Conservation (phyloP, 352 stramenopile genomes). For the Phytophthora constricta region DNA sequence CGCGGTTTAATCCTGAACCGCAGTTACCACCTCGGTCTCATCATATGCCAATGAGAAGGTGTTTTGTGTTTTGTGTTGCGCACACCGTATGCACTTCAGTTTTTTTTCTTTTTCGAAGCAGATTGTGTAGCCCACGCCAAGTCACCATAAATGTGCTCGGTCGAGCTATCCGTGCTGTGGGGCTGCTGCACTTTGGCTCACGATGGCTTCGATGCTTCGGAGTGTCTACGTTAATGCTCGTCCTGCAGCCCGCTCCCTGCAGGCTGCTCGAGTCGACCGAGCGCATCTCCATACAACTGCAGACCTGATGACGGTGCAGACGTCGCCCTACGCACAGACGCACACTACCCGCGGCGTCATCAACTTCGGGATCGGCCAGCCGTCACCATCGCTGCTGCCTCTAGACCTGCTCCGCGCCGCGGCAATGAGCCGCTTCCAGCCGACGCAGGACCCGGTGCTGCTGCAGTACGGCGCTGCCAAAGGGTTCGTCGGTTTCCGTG, state of each 20-base stretch:
- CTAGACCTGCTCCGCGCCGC: constrained; percentile 66
- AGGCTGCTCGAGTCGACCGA: constrained; percentile 8
- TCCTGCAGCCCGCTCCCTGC: too few species aligned
- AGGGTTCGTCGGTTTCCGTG: constrained; percentile 75
- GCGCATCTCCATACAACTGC: constrained; percentile 3
- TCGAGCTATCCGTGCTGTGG: too few species aligned
- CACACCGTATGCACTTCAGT: too few species aligned
- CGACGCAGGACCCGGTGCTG: constrained; percentile 57
- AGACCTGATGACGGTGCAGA: constrained; percentile 43
- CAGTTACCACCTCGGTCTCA: too few species aligned
- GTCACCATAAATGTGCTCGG: too few species aligned
- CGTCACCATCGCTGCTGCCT: constrained; percentile 77
- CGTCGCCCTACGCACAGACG: constrained; percentile 73
- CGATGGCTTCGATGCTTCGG: too few species aligned
- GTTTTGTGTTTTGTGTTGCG: too few species aligned
- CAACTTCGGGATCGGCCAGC: constrained; percentile 89
- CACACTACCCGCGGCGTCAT: constrained; percentile 67
- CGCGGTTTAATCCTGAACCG: constrained; percentile 17
- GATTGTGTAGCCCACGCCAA: too few species aligned
- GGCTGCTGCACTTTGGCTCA: too few species aligned
- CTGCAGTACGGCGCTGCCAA: constrained; percentile 82
- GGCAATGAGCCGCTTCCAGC: constrained; percentile 52
- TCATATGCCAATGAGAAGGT: too few species aligned
- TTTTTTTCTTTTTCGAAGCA: too few species aligned
- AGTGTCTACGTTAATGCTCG: too few species aligned